phyloP scores from a whole-genome alignment of 345 rosid genomes.

The Pistacia atlantica region DNA sequence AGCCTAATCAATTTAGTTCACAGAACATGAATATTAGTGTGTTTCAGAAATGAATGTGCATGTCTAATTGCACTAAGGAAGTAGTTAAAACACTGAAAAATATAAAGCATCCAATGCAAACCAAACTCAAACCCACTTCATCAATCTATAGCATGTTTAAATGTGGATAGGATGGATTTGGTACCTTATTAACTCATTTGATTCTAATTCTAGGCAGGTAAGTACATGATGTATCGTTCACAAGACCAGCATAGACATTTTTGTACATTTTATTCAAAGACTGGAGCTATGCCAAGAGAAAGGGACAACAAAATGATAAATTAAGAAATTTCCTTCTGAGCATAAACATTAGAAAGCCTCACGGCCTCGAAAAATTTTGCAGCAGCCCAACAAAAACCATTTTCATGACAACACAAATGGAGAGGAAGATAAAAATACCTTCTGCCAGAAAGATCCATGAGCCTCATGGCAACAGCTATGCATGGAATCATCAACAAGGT shows the following conservation, averaged over 20 bases:
- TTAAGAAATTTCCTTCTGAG: neutral
- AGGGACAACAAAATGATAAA: no score
- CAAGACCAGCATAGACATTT: neutral
- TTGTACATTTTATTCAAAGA: neutral
- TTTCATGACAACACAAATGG: neutral
- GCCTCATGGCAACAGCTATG: slow-evolving; percentile 96
- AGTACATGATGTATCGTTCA: neutral
- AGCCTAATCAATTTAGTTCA: neutral
- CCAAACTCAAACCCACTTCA: neutral
- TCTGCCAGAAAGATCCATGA: slow-evolving; percentile 91
- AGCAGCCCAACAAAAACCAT: slow-evolving; percentile 3
- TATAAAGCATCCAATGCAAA: slow-evolving; percentile 10
- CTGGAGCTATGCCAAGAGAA: neutral
- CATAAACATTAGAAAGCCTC: neutral
- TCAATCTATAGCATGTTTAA: neutral
- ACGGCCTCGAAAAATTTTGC: neutral
- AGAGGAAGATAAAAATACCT: slow-evolving; percentile 47
- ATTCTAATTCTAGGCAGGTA: neutral
- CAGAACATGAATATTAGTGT: neutral
- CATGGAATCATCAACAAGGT: slow-evolving; percentile 94
- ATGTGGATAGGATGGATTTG: neutral
- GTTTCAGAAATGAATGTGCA: neutral
- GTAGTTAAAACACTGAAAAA: neutral
- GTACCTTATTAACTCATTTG: neutral
- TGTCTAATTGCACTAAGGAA: neutral